These are phyloP conservation scores for Scalesia atractyloides DNA, from an alignment of 129 eudicot species.

Conservation along the genomic window DNA sequence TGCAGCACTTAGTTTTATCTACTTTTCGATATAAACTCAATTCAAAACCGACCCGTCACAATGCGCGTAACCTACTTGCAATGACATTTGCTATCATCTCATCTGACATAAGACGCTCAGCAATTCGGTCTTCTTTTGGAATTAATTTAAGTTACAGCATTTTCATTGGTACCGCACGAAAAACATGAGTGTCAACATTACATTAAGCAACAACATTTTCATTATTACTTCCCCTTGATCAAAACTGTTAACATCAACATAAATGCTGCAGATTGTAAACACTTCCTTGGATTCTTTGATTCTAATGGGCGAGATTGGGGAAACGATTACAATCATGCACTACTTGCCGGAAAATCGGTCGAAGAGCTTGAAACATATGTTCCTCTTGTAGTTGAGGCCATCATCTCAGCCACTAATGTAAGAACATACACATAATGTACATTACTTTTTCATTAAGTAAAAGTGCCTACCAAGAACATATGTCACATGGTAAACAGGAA, in stretches of 20 bases:
- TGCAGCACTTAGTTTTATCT: too few species aligned
- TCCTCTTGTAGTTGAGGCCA: conserved; percentile 29
- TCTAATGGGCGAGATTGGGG: conserved; percentile 43
- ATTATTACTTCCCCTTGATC: too few species aligned
- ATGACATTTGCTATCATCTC: too few species aligned
- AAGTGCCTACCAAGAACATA: neutral
- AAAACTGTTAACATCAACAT: neutral
- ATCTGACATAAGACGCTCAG: too few species aligned
- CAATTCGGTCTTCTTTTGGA: too few species aligned
- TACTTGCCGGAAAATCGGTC: conserved; percentile 19
- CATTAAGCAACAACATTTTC: too few species aligned
- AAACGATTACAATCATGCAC: conserved; percentile 41
- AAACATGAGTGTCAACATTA: too few species aligned
- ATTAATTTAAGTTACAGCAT: too few species aligned
- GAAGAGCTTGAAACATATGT: conserved; percentile 25
- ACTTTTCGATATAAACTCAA: too few species aligned
- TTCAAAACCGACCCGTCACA: too few species aligned
- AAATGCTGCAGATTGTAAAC: conserved; percentile 14
- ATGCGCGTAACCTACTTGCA: too few species aligned
- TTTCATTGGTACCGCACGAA: too few species aligned
- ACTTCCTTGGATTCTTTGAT: conserved; percentile 25
- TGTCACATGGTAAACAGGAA: conserved; percentile 28
- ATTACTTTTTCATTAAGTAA: neutral
- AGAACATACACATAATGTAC: conserved; percentile 8
- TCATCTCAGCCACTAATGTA: conserved; percentile 20